phyloP scores from a whole-genome alignment of 306 rosid species.

The Ormosia emarginata region DNA sequence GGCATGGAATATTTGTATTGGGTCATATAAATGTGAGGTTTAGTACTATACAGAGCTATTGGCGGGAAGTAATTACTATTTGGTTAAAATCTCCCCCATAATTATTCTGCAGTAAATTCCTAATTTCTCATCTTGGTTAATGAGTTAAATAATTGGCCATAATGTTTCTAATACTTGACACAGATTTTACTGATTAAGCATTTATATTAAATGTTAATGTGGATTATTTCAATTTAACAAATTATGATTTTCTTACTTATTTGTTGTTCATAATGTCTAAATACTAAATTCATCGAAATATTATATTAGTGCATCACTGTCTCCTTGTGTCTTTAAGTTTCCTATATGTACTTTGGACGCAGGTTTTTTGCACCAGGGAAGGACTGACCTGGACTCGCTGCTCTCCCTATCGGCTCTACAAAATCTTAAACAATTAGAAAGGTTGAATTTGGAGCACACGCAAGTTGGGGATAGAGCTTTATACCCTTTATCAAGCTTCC shows the following conservation, averaged over 20 bases:
- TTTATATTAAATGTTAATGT: background rate
- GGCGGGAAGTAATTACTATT: background rate
- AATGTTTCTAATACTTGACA: background rate
- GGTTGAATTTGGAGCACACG: conserved; percentile 69
- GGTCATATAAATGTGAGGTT: background rate
- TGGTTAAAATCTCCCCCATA: background rate
- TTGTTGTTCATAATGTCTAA: background rate
- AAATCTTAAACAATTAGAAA: conserved; percentile 55
- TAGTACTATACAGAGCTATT: background rate
- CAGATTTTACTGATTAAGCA: background rate
- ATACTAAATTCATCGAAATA: background rate
- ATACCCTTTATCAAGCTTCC: conserved; percentile 50
- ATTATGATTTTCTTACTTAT: background rate
- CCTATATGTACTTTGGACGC: conserved; percentile 18
- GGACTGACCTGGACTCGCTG: conserved; percentile 17
- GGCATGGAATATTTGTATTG: conserved; percentile 4
- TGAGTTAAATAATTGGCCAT: background rate
- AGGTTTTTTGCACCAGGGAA: conserved; percentile 50
- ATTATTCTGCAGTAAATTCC: background rate
- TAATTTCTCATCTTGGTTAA: background rate
- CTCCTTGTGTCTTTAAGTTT: background rate
- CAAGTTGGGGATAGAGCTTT: conserved; percentile 54
- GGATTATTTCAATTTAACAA: background rate
- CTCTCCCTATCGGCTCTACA: conserved; percentile 51
- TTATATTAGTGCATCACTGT: background rate